Evolutionary conservation across 1,284 basidiomycete species (phyloP).

Genomic region (Trametes polyzona): DNA sequence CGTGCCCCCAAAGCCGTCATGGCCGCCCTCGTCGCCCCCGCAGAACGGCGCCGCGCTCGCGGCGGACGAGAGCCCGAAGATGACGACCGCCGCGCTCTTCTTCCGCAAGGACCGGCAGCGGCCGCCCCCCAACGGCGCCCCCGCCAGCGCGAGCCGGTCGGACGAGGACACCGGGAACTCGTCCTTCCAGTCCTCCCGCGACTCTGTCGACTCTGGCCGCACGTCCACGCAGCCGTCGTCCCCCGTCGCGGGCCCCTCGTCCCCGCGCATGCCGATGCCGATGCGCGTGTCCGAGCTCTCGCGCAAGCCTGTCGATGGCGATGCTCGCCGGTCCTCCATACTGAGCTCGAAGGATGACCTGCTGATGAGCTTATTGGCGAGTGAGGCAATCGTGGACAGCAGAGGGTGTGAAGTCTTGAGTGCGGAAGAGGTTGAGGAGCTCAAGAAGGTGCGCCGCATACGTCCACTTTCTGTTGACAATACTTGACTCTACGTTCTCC

Average conservation of each 20-base stretch:
- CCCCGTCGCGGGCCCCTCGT: conserved; percentile 47
- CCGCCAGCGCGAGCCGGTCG: conserved; percentile 23
- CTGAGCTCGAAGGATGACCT: conserved; percentile 74
- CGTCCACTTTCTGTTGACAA: conserved; percentile 3
- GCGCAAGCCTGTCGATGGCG: conserved; percentile 40
- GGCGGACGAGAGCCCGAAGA: conserved; percentile 36
- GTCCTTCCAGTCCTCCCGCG: conserved; percentile 33
- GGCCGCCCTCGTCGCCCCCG: conserved; percentile 45
- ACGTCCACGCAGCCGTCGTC: conserved; percentile 39
- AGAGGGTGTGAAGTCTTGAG: conserved; percentile 73
- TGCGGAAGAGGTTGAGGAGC: conserved; percentile 88
- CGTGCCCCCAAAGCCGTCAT: conserved; percentile 44
- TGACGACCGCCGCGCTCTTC: conserved; percentile 50
- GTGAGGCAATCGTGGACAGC: conserved; percentile 86
- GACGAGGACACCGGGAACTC: conserved; percentile 32
- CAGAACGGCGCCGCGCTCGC: conserved; percentile 32
- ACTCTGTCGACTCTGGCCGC: conserved; percentile 31
- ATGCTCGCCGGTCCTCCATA: conserved; percentile 46
- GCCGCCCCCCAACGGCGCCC: no score
- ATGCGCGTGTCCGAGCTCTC: conserved; percentile 34
- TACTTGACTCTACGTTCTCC: background rate
- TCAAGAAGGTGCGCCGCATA: conserved; percentile 74
- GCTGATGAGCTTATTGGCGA: conserved; percentile 81
- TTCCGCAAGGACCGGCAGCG: conserved; percentile 57
- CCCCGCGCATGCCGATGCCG: conserved; percentile 36